Evolutionary conservation across 176 grass and related monocot genomes (phyloP), one percentile per base, ranked within the genome.

Genomic region (Miscanthus lutarioriparius): DNA sequence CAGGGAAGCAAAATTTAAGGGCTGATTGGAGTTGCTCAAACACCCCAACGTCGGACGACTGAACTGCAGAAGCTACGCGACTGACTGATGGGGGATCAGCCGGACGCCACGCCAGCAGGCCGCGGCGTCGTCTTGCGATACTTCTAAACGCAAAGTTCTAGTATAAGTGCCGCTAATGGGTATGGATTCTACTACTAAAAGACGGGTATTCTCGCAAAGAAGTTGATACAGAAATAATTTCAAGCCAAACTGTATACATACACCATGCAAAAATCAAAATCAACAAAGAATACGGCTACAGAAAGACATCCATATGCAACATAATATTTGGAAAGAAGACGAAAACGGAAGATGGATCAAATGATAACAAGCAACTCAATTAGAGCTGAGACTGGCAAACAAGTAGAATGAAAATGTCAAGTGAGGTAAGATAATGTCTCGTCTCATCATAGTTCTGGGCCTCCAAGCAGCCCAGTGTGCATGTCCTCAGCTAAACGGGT

Each of bases 401-500:
- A 65, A 67, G 67, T 87, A 35, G 14, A 70, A 73, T 4, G 63
- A 28, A 22, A 70, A 62, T 77, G 13, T 59, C 82, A 19, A 58
- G 48, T 9, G 27, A 26, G 16, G 64, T 9, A 83, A 20, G 53
- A 64, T 56, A 17, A 36, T 30, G 72, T 72, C 45, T 49, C 2
- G 22, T 62, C 76, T 65, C 66, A 72, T 73, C 70, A 16, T 7
- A 4, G 70, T 72, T 73, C 41, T 27, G 41, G 70, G 25, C 40
- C n/a, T 71, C 72, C 22, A 62, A 65, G 74, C 66, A 66, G 44
- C 15, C 32, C 22, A 88, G 61, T 72, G 41, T 78, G 74, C 53
- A 88, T 23, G 64, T 56, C 53, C 51, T 40, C 64, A 54, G 78
- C 77, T 75, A 44, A 79, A 77, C 41, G n/a, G 48, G 38, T 47